These are phyloP conservation scores for Pistacia atlantica DNA, from an alignment of 345 rosid species.

Conservation along the genomic window DNA sequence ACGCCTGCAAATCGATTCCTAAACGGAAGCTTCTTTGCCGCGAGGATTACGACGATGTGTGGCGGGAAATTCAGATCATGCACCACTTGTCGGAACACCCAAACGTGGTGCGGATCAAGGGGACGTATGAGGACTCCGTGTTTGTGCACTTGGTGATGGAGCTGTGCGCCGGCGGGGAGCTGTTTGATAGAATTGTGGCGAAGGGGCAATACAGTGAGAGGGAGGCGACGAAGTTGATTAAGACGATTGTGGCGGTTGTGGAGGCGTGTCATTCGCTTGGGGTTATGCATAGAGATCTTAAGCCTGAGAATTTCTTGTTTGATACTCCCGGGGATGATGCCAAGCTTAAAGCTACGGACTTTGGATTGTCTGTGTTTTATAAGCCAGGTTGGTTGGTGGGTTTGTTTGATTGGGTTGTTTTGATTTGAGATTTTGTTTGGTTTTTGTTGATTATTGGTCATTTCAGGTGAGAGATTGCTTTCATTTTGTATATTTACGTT, in stretches of 20 bases:
- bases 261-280: constrained; percentile 97
- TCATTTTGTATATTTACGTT: not conserved
- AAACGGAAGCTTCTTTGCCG: constrained; percentile 88
- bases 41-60: constrained; percentile 93
- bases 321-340: constrained; percentile 72
- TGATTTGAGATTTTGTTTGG: not conserved
- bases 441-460: not conserved
- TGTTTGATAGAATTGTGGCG: constrained; percentile 87
- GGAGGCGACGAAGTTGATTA: constrained; percentile 82
- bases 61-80: constrained; percentile 99
- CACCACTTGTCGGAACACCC: constrained; percentile 89
- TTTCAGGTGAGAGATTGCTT: not conserved
- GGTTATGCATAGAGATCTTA: constrained; percentile 97
- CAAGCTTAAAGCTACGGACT: constrained; percentile 85
- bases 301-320: constrained; percentile 98
- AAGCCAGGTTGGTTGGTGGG: constrained; percentile 72
- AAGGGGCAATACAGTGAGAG: constrained; percentile 94
- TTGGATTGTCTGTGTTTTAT: constrained; percentile 88
- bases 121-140: constrained; percentile 85
- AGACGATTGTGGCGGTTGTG: constrained; percentile 86
- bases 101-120: constrained; percentile 81
- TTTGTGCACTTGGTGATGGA: constrained; percentile 98
- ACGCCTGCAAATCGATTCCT: constrained; percentile 94
- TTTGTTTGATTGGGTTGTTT: not conserved
- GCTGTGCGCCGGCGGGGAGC: constrained; percentile 94